Base-by-base conservation (phyloP, 805 yeast species). In the Metschnikowia bowlesiae region DNA sequence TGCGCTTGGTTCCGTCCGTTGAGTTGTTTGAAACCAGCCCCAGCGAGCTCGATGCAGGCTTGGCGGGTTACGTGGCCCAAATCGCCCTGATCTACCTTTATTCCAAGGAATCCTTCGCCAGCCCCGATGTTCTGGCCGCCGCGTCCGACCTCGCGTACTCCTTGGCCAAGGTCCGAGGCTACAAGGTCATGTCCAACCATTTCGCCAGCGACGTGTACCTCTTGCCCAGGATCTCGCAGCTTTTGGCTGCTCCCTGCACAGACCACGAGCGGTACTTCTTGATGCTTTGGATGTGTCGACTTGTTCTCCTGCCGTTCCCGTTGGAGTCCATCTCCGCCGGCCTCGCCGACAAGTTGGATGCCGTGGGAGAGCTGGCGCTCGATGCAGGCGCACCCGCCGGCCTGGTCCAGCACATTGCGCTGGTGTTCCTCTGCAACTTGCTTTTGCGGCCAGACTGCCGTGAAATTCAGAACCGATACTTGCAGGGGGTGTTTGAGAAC, bases 261-360 rank as follows among this genome's bases (percentile, higher is more conserved):
- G 44, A 62, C 30, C 57, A 56, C 48, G 71, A 69, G 46, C 47
- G 52, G 1, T 70, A 68, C 50, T 43, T 84, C 9, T 61, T 82
- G 39, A 65, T 89, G 8, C 69, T 86, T 3, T 91, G 96, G 96
- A 72, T 89, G 8, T 76, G 85, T 0, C 80, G 84, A 8, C 67
- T 90, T 22, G 76, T 83, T 0, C 68, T 87, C n/a, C 80, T 84
- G 0, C 97, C 98, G 0, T 90, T 91, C 60, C 75, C 80, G 1
- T 68, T 91, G 28, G 66, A 64, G 1, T 54, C 66, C 0, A 64
- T 84, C 13, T 53, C 62, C 2, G 50, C 61, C 0, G 49, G 65
- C 0, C 63, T 78, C 6, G 59, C 77, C 4, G 54, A 58, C 1
- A 47, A 62, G 2, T 57, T 84, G 1, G 75, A 71, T 40, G 51